Evolutionary conservation across 441 rosid species (phyloP).

Genomic region (Gossypium schwendimanii): DNA sequence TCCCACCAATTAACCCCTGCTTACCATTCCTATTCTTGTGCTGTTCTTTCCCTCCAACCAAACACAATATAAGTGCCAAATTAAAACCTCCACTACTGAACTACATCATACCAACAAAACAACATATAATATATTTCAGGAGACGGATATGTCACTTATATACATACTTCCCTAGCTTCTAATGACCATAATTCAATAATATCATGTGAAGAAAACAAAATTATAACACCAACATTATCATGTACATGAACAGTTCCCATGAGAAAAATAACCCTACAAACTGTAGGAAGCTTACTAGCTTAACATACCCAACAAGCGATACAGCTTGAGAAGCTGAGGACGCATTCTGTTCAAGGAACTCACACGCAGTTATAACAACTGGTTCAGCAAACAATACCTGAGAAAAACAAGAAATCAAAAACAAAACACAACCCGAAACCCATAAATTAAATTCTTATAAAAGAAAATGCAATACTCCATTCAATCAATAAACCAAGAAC

Average conservation of each 20-base stretch:
- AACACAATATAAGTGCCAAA: not conserved
- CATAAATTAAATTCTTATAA: not conserved
- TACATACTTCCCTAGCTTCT: not conserved
- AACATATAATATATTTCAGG: not conserved
- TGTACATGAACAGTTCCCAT: not conserved
- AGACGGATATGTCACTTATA: not conserved
- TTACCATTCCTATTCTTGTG: not conserved
- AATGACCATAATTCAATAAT: not conserved
- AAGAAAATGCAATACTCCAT: not conserved
- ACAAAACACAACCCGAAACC: not conserved
- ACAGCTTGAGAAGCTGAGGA: constrained; percentile 74
- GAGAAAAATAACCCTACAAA: not conserved
- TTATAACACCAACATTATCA: not conserved
- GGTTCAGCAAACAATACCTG: constrained; percentile 94
- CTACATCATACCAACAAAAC: not conserved
- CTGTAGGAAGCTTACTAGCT: not conserved
- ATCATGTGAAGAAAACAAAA: not conserved
- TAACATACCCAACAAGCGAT: constrained; percentile 71
- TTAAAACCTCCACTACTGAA: constrained; percentile 2
- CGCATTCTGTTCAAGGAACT: constrained; percentile 86
- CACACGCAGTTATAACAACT: constrained; percentile 83
- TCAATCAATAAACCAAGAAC: not conserved
- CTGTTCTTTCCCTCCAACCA: not conserved
- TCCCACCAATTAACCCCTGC: not conserved
- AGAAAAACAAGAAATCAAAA: constrained; percentile 4